Percentiles rank a stretch among this genome's conserved stretches.
Evolutionary conservation across 2,329 filamentous ascomycete genomes (phyloP).

Genomic region (Alternaria tenuissima): DNA sequence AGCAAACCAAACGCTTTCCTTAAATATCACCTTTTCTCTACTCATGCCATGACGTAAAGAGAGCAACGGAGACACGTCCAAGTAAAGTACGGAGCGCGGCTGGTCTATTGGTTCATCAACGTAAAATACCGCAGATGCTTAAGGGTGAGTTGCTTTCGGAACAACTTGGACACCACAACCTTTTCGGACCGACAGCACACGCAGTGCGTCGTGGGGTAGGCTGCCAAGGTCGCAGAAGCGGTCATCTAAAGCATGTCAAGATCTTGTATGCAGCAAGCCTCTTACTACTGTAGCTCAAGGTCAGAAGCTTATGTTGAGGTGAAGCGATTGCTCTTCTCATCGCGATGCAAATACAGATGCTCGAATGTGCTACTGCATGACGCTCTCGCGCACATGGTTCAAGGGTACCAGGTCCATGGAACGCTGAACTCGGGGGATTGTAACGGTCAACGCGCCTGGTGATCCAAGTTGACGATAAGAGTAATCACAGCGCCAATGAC

Average conservation of each 20-base stretch:
- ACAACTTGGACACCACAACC: neutral
- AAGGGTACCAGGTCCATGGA: neutral
- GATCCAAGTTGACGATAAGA: neutral
- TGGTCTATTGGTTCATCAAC: neutral
- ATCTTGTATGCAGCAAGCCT: slow-evolving; percentile 26
- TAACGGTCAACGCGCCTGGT: neutral
- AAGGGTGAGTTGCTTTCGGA: neutral
- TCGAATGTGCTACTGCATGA: neutral
- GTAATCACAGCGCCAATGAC: slow-evolving; percentile 9
- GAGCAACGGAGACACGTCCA: neutral
- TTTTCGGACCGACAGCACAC: neutral
- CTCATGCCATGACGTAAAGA: neutral
- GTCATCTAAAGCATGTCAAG: slow-evolving; percentile 13
- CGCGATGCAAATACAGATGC: neutral
- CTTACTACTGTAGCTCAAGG: slow-evolving; percentile 5
- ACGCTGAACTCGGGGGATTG: neutral
- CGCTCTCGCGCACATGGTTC: neutral
- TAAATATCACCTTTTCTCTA: neutral
- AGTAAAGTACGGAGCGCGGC: neutral
- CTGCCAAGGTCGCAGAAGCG: slow-evolving; percentile 19
- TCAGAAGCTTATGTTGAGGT: slow-evolving; percentile 5
- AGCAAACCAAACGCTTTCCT: neutral
- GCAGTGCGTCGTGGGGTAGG: neutral
- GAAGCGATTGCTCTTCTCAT: neutral
- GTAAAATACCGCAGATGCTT: neutral